phyloP scores from a whole-genome alignment of 805 yeast species.

The Monosporozyma unispora region DNA sequence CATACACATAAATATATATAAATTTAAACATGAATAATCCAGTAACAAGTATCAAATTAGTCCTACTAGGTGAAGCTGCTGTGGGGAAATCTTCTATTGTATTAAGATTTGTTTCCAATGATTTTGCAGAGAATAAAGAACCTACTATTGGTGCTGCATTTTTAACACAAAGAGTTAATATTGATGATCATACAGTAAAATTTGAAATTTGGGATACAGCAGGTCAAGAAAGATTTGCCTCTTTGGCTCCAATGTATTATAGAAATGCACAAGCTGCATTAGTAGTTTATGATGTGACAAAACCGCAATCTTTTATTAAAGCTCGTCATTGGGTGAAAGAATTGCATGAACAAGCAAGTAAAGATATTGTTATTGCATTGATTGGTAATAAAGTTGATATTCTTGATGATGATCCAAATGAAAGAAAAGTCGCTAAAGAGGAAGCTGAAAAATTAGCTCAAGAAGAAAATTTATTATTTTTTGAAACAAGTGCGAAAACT shows the following conservation, averaged over 20 bases:
- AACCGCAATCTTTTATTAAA: constrained; percentile 87
- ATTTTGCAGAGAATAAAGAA: constrained; percentile 93
- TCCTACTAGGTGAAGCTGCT: constrained; percentile 92
- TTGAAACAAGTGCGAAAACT: constrained; percentile 91
- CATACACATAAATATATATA: neutral
- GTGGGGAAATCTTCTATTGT: constrained; percentile 94
- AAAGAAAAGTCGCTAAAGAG: constrained; percentile 62
- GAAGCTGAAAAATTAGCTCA: constrained; percentile 85
- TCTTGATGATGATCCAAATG: constrained; percentile 42
- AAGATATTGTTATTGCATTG: constrained; percentile 82
- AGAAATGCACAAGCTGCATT: constrained; percentile 95
- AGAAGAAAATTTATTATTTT: constrained; percentile 83
- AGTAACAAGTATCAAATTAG: constrained; percentile 59
- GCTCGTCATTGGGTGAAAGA: constrained; percentile 99
- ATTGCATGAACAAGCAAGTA: constrained; percentile 89
- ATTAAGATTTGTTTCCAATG: constrained; percentile 85
- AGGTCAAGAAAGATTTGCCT: constrained; percentile 95
- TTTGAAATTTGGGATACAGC: constrained; percentile 97
- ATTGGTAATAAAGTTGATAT: constrained; percentile 91
- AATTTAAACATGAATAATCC: constrained; percentile 18
- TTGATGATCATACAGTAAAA: constrained; percentile 79
- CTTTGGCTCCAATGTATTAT: constrained; percentile 94
- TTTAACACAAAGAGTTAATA: constrained; percentile 83
- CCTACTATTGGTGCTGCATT: constrained; percentile 99
- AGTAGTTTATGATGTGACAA: constrained; percentile 91